Conservation (phyloP, 257 asterid genomes). For the Echites panduratus region DNA sequence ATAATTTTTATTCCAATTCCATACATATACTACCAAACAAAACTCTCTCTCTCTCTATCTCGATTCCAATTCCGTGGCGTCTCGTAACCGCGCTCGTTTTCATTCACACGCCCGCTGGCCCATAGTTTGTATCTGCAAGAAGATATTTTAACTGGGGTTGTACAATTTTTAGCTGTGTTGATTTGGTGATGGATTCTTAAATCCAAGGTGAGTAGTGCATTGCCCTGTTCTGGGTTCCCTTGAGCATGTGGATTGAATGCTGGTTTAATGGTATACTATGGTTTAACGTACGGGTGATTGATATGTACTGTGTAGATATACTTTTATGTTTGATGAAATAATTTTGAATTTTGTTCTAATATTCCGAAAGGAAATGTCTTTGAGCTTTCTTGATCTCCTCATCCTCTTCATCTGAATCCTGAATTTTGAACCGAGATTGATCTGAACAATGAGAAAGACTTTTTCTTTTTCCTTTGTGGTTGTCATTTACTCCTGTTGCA, state of each 20-base stretch:
- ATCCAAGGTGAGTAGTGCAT: slow-evolving; percentile 8
- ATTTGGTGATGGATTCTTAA: neutral
- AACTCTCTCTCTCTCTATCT: slow-evolving; percentile 3
- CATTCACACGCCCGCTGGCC: neutral
- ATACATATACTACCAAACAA: slow-evolving; percentile 1
- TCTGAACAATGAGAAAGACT: neutral
- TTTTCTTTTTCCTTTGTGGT: no score
- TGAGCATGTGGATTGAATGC: neutral
- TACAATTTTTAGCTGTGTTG: neutral
- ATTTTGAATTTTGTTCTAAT: neutral
- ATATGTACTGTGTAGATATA: neutral
- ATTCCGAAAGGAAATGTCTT: neutral
- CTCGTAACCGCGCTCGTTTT: slow-evolving; percentile 13
- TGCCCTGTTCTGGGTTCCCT: neutral
- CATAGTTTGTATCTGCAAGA: neutral
- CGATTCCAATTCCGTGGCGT: slow-evolving; percentile 28
- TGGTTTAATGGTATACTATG: neutral
- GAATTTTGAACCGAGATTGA: neutral
- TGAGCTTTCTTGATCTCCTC: neutral
- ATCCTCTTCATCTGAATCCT: neutral
- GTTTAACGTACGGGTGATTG: neutral
- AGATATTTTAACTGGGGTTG: neutral
- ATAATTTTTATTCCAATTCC: neutral
- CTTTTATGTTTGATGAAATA: neutral
- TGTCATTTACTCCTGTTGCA: neutral